Evolutionary conservation across 176 grass and related monocot genomes (phyloP).

Genomic region (Bromus sterilis): DNA sequence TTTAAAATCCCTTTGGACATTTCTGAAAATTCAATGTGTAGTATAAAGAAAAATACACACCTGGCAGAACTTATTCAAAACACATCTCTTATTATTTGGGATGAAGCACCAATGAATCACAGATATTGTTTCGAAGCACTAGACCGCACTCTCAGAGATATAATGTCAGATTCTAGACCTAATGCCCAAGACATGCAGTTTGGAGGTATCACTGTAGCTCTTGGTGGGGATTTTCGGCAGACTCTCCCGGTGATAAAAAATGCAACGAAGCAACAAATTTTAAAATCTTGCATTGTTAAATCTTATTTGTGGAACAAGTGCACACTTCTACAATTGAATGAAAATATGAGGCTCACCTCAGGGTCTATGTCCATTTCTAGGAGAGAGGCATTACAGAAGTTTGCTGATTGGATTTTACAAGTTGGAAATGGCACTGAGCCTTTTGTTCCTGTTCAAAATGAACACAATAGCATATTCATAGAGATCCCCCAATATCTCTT

Average conservation of each 20-base stretch:
- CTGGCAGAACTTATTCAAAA: not conserved
- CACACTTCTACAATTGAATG: not conserved
- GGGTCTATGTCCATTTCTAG: accelerated
- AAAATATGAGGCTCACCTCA: not conserved
- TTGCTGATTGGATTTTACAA: not conserved
- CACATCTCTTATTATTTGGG: not conserved
- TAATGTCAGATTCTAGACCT: not conserved
- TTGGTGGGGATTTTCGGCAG: not conserved
- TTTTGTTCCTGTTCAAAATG: not conserved
- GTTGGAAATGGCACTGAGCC: not conserved
- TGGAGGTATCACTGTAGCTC: not conserved
- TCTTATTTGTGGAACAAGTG: not conserved
- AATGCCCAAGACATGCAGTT: not conserved
- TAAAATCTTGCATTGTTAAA: not conserved
- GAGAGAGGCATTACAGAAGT: not conserved
- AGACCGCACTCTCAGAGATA: not conserved
- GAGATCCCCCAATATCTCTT: not conserved
- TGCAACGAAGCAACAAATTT: not conserved
- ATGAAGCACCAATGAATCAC: not conserved
- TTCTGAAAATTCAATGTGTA: not conserved
- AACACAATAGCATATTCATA: not conserved
- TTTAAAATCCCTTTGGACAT: not conserved
- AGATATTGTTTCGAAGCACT: not conserved
- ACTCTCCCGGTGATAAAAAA: not conserved
- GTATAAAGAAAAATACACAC: not conserved